Evolutionary conservation across 768 basidiomycete species (phyloP).

Genomic region (Tulasnella sp.): DNA sequence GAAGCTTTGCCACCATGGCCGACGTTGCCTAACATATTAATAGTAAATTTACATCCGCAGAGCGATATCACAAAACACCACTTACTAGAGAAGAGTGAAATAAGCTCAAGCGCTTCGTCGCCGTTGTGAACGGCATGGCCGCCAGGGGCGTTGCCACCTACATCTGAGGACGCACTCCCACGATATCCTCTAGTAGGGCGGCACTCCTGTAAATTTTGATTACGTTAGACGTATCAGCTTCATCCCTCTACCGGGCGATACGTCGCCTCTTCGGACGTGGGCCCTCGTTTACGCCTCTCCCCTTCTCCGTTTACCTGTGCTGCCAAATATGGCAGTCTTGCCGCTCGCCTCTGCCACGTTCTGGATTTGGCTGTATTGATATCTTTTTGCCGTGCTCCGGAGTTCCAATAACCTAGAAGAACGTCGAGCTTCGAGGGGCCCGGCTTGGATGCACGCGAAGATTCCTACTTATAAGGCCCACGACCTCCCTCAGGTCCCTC

Average conservation of each 20-base stretch:
- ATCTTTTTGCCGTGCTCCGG: neutral
- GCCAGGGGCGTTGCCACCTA: too few relatives aligned
- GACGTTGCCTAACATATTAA: too few relatives aligned
- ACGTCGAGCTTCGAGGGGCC: neutral
- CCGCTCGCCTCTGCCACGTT: neutral
- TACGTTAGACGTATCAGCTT: neutral
- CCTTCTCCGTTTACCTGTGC: neutral
- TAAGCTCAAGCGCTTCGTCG: too few relatives aligned
- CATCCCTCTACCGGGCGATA: neutral
- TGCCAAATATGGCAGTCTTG: neutral
- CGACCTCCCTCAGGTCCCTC: neutral
- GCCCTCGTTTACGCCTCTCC: neutral
- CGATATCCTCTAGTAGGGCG: too few relatives aligned
- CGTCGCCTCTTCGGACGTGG: neutral
- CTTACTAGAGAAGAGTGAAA: too few relatives aligned
- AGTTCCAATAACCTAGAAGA: neutral
- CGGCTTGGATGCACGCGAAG: neutral
- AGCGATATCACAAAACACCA: too few relatives aligned
- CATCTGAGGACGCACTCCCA: too few relatives aligned
- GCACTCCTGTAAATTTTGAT: too few relatives aligned
- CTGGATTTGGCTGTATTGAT: neutral
- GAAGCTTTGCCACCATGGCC: too few relatives aligned
- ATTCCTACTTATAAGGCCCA: neutral
- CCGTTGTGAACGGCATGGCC: too few relatives aligned
- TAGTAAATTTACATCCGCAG: too few relatives aligned